Percentiles rank a stretch among this genome's conserved stretches.
Evolutionary conservation across 176 grass and related monocot genomes (phyloP).

Genomic region (Bolboschoenus planiculmis): DNA sequence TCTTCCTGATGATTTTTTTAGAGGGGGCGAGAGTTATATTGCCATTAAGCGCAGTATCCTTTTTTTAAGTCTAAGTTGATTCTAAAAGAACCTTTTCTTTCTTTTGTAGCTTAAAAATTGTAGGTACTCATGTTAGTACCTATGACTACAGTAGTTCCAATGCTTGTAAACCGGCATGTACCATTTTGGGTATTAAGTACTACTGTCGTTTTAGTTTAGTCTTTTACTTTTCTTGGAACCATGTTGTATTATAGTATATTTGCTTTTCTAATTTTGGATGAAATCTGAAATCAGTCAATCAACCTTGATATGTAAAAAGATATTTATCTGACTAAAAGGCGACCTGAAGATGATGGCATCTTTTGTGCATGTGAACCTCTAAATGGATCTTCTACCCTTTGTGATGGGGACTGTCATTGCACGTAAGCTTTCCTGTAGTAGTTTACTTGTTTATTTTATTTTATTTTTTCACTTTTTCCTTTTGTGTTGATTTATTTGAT

Average conservation of each 20-base stretch:
- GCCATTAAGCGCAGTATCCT: constrained; percentile 28
- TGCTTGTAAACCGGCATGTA: neutral
- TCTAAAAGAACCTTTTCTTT: neutral
- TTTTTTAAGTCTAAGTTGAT: neutral
- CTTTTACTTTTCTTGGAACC: neutral
- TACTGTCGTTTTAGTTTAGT: neutral
- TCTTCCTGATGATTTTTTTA: constrained; percentile 26
- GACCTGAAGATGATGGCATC: constrained; percentile 83
- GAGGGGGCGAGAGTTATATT: constrained; percentile 13
- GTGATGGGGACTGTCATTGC: constrained; percentile 82
- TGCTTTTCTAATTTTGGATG: neutral
- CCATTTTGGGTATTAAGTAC: neutral
- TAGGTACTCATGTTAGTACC: neutral
- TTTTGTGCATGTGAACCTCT: constrained; percentile 66
- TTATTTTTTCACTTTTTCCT: neutral
- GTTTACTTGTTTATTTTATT: neutral
- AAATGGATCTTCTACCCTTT: constrained; percentile 38
- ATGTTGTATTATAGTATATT: neutral
- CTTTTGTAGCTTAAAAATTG: neutral
- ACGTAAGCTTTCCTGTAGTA: constrained; percentile 37
- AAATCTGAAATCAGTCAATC: neutral
- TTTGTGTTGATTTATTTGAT: constrained; percentile 23
- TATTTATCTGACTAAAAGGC: constrained; percentile 63
- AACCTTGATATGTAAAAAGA: constrained; percentile 39
- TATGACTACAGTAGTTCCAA: neutral